These are phyloP conservation scores for Fusarium algeriense DNA, from an alignment of 2,329 filamentous ascomycete species.

Conservation along the genomic window DNA sequence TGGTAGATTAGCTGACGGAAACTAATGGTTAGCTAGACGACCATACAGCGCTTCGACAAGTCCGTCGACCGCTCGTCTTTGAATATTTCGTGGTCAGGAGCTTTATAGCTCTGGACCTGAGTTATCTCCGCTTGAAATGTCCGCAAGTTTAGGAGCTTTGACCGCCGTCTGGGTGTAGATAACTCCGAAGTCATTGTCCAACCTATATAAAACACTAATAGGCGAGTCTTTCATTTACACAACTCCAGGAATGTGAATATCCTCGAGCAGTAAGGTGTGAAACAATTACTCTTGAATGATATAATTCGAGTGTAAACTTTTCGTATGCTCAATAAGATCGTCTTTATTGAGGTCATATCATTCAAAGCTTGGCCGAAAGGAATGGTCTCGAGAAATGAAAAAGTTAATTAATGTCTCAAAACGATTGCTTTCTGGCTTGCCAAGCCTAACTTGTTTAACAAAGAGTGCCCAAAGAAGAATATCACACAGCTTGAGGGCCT, in stretches of 20 bases:
- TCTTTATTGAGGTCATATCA: background rate
- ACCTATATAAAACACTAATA: background rate
- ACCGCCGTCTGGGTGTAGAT: background rate
- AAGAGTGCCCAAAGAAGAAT: background rate
- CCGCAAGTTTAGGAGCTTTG: slow-evolving; percentile 4
- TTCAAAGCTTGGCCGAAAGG: slow-evolving; percentile 4
- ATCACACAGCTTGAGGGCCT: background rate
- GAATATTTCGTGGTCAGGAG: background rate
- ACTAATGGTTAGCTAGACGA: slow-evolving; percentile 17
- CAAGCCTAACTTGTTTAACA: background rate
- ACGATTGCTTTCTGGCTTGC: slow-evolving; percentile 3
- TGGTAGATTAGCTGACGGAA: background rate
- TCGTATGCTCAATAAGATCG: background rate
- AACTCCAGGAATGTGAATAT: slow-evolving; percentile 15
- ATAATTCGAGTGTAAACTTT: background rate
- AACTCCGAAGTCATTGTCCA: background rate
- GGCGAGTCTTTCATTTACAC: background rate
- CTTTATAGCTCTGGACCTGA: background rate
- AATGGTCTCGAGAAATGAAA: slow-evolving; percentile 7
- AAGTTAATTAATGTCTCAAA: slow-evolving; percentile 30
- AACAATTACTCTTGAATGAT: background rate
- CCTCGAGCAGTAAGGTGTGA: background rate
- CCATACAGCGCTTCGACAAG: background rate
- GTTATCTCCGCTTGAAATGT: background rate
- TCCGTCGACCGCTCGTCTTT: slow-evolving; percentile 6